These are phyloP conservation scores for Kazachstania africana DNA, from an alignment of 805 yeast genomes.

Conservation along the genomic window DNA sequence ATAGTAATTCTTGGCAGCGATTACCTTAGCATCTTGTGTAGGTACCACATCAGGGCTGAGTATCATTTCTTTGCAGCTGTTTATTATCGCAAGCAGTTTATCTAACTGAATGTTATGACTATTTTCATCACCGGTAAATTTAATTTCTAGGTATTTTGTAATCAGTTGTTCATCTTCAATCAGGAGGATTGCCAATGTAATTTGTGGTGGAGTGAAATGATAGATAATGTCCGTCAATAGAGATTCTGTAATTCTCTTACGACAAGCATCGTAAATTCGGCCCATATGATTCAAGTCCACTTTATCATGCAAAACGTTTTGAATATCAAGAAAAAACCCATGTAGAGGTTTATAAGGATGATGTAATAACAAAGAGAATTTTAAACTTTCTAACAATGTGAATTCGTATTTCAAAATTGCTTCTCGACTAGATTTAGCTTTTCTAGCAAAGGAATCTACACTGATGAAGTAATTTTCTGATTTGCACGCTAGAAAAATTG, in stretches of 20 bases:
- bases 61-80: slow-evolving; percentile 37
- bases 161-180: slow-evolving; percentile 52
- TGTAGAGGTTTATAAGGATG: slow-evolving; percentile 86
- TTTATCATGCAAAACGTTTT: slow-evolving; percentile 36
- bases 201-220: slow-evolving; percentile 85
- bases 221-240: slow-evolving; percentile 67
- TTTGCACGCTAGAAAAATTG: slow-evolving; percentile 85
- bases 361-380: slow-evolving; percentile 74
- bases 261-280: slow-evolving; percentile 57
- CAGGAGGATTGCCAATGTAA: slow-evolving; percentile 79
- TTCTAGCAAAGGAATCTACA: slow-evolving; percentile 63
- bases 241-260: slow-evolving; percentile 52
- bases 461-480: slow-evolving; percentile 85
- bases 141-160: slow-evolving; percentile 53
- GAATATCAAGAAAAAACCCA: slow-evolving; percentile 89
- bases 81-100: slow-evolving; percentile 34
- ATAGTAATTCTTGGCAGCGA: slow-evolving; percentile 53
- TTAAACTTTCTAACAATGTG: slow-evolving; percentile 54
- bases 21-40: slow-evolving; percentile 48
- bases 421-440: slow-evolving; percentile 55
- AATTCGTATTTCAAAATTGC: slow-evolving; percentile 74
- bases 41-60: slow-evolving; percentile 34
- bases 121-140: slow-evolving; percentile 34
- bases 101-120: slow-evolving; percentile 39
- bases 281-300: slow-evolving; percentile 51